Base-by-base conservation (phyloP, 192 early-diverging fungal species). In the Powellomyces hirtus region DNA sequence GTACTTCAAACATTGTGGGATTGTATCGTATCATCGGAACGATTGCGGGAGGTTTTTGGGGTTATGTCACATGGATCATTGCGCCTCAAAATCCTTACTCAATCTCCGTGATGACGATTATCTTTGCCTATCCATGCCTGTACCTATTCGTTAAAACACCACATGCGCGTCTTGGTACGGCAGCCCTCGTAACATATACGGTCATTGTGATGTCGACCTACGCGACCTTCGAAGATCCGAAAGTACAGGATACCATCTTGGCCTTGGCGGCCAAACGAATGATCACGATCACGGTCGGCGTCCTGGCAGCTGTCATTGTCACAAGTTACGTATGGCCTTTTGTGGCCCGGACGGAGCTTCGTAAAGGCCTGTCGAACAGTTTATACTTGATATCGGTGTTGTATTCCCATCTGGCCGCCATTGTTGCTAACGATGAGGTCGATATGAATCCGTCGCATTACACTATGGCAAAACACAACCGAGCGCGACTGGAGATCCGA, bases 251-350 rank as follows among this genome's bases (percentile, higher is more conserved):
- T 67, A 63, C 20, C 68, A 81, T 30, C 50, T 62, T 8, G 51
- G 72, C 29, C 73, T 80, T 46, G 79, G 87, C 4, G 79, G 59
- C 77, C 1, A 79, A 85, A 59, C 84, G 91, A 6, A 86, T 82
- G 6, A 62, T 80, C 8, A 81, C 90, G 0, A 89, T 94, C 33
- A 74, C 84, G n/a, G 70, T 90, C 30, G 92, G 92, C 40, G 90
- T 93, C 7, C 30, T 86, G 0, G 83, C 83, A 29, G 92, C 91
- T 1, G 77, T 94, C 55, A 55, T 83, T 14, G 81, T 81, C 0
- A 92, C 91, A 0, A 76, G 82, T 53, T 94, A 91, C 71, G 70
- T 92, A 14, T 94, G 91, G 91, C 92, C 92, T 0, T 92, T 88
- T 46, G 90, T 92, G 65, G 92, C 92, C 0, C 85, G 92, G n/a